Percentiles rank a stretch among this genome's conserved stretches.
phyloP scores from a whole-genome alignment of 768 basidiomycete species.

The Cystofilobasidium ferigula region DNA sequence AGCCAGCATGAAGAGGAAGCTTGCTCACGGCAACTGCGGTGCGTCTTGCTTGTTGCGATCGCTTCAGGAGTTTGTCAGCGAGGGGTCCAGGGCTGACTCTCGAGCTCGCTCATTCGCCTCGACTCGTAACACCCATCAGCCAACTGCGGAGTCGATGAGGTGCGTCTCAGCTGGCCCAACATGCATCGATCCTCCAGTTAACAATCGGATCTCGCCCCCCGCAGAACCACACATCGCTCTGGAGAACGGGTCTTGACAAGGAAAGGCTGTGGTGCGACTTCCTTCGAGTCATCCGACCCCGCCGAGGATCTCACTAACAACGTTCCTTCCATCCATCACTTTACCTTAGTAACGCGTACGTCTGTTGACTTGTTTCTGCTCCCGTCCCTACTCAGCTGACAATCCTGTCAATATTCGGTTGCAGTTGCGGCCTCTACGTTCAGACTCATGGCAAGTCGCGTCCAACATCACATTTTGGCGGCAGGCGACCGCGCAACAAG shows the following conservation, averaged over 20 bases:
- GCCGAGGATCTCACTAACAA: not conserved
- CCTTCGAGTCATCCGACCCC: not conserved
- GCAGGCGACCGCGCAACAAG: constrained; percentile 15
- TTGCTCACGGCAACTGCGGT: constrained; percentile 25
- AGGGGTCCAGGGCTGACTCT: constrained; percentile 9
- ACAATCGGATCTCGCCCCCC: not conserved
- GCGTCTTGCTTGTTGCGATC: not conserved
- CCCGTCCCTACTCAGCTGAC: not conserved
- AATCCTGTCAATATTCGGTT: not conserved
- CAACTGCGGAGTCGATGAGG: constrained; percentile 25
- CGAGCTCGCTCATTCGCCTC: not conserved
- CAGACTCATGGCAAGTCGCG: constrained; percentile 24
- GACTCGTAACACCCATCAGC: not conserved
- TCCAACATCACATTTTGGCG: constrained; percentile 20
- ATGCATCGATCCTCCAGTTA: not conserved
- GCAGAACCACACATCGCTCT: constrained; percentile 21
- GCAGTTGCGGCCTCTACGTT: constrained; percentile 16
- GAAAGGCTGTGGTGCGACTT: constrained; percentile 24
- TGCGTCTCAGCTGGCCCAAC: not conserved
- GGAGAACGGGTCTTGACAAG: constrained; percentile 21
- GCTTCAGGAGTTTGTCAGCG: not conserved
- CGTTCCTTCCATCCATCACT: not conserved
- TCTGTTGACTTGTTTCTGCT: not conserved
- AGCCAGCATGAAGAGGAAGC: constrained; percentile 12
- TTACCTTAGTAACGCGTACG: constrained; percentile 20